A percentile compares a stretch with the other conserved stretches of the same genome.
These are phyloP conservation scores for Leccinellum luteum DNA, from an alignment of 768 basidiomycete genomes.

Conservation along the genomic window DNA sequence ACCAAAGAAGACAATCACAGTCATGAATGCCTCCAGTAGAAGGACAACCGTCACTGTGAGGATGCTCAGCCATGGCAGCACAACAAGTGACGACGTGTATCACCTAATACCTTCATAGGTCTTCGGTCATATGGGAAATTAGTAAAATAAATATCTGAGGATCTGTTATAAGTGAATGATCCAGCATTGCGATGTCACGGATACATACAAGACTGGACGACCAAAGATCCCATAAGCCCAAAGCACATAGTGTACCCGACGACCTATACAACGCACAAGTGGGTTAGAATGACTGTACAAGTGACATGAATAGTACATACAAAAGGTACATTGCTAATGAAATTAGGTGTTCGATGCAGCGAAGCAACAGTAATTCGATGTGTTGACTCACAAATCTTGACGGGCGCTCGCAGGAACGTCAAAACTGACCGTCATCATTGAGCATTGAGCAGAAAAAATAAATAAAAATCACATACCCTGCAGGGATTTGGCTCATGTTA, in stretches of 20 bases:
- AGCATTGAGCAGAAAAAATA: too few relatives aligned
- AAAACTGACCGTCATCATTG: too few relatives aligned
- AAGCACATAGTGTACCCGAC: conserved; percentile 18
- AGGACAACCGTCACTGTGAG: conserved; percentile 10
- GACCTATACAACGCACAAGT: neutral
- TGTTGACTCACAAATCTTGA: neutral
- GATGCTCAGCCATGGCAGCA: too few relatives aligned
- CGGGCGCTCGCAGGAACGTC: too few relatives aligned
- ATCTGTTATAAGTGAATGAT: neutral
- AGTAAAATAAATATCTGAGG: conserved; percentile 19
- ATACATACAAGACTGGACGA: conserved; percentile 15
- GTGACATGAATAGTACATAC: neutral
- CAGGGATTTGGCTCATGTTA: too few relatives aligned
- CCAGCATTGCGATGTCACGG: neutral
- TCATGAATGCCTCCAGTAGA: conserved; percentile 15
- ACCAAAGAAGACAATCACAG: conserved; percentile 5
- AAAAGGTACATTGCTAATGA: neutral
- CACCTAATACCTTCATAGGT: conserved; percentile 17
- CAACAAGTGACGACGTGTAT: neutral
- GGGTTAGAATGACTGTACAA: too few relatives aligned
- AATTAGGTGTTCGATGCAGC: neutral
- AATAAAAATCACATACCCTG: too few relatives aligned
- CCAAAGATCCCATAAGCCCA: conserved; percentile 13
- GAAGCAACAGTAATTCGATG: neutral
- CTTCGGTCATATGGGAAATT: conserved; percentile 13